A percentile compares a stretch with the other conserved stretches of the same genome.
phyloP scores from a whole-genome alignment of 768 basidiomycete genomes.

The Termitomyces heimii region DNA sequence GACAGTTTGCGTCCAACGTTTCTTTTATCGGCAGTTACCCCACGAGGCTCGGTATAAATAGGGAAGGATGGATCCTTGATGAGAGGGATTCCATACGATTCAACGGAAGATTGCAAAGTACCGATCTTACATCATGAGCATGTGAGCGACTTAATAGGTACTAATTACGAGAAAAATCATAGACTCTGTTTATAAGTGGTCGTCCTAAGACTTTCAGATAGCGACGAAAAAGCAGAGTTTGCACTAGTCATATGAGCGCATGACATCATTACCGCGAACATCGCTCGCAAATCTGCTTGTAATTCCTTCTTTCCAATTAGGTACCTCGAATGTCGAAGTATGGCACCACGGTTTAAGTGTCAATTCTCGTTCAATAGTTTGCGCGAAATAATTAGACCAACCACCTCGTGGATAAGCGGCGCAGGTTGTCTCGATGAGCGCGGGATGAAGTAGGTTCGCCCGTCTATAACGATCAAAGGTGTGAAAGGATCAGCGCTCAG shows the following conservation, averaged over 20 bases:
- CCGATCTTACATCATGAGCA: not conserved
- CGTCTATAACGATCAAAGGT: conserved; percentile 22
- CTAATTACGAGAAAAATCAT: not conserved
- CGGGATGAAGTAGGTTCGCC: conserved; percentile 35
- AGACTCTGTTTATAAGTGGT: not conserved
- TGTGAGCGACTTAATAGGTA: not conserved
- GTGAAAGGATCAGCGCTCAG: not conserved
- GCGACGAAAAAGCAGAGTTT: not conserved
- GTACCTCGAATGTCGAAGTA: conserved; percentile 39
- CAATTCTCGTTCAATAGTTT: conserved; percentile 39
- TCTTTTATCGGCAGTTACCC: not conserved
- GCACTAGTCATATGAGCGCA: conserved; percentile 32
- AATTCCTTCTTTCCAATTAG: conserved; percentile 37
- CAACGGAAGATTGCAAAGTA: not conserved
- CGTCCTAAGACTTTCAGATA: not conserved
- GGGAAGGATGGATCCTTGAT: not conserved
- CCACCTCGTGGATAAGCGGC: conserved; percentile 34
- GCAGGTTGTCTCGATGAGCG: conserved; percentile 34
- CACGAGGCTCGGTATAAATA: not conserved
- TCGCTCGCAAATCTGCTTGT: conserved; percentile 42
- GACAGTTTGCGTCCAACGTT: not conserved
- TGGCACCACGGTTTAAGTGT: conserved; percentile 45
- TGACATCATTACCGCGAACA: conserved; percentile 35
- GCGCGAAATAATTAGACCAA: conserved; percentile 40
- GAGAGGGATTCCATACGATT: not conserved